phyloP scores from a whole-genome alignment of 2,329 filamentous ascomycete species.

The Pseudopithomyces maydicus region DNA sequence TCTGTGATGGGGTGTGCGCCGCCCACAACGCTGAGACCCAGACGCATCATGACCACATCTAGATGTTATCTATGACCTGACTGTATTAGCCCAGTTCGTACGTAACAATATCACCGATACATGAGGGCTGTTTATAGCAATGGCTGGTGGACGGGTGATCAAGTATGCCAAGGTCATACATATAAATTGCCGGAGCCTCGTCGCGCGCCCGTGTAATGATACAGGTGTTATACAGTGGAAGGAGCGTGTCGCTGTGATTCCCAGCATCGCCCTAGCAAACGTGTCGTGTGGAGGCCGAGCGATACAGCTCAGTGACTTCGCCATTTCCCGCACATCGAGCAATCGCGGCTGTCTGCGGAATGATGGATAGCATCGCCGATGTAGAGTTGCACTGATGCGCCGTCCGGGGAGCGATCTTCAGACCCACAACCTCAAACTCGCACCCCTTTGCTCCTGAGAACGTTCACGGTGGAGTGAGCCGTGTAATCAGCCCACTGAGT shows the following conservation, averaged over 20 bases:
- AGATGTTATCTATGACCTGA: not conserved
- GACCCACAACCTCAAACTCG: slow-evolving; percentile 63
- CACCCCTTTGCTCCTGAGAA: slow-evolving; percentile 85
- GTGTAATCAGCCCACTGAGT: slow-evolving; percentile 85
- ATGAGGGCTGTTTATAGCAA: not conserved
- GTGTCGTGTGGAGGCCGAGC: not conserved
- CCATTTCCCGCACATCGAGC: not conserved
- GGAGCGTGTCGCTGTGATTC: not conserved
- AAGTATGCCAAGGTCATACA: not conserved
- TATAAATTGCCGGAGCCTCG: not conserved
- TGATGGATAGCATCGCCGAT: slow-evolving; percentile 3
- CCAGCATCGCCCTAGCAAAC: not conserved
- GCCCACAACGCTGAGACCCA: not conserved
- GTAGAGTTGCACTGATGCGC: not conserved
- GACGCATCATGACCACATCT: not conserved
- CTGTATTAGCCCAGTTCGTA: not conserved
- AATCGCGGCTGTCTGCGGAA: not conserved
- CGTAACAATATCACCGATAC: not conserved
- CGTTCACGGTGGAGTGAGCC: slow-evolving; percentile 75
- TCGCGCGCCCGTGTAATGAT: not conserved
- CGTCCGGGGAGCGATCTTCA: not conserved
- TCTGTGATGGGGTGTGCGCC: not conserved
- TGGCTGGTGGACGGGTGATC: not conserved
- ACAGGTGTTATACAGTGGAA: slow-evolving; percentile 2
- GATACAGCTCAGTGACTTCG: not conserved